These are phyloP conservation scores for Starmerella bacillaris DNA, from an alignment of 805 yeast genomes.

Conservation along the genomic window DNA sequence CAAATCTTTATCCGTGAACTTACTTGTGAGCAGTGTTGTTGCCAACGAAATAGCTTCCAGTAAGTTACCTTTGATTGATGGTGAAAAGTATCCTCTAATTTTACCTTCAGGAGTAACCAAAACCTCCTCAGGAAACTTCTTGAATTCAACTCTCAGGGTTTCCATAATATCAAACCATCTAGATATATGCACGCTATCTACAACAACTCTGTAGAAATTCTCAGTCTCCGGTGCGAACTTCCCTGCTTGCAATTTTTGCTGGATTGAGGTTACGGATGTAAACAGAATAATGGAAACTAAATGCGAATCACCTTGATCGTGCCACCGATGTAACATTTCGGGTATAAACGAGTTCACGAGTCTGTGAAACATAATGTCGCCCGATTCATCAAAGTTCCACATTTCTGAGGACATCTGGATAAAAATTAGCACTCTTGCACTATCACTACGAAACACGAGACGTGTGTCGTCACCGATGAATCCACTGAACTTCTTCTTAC, in stretches of 20 bases:
- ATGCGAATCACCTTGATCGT: slow-evolving; percentile 73
- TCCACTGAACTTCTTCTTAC: slow-evolving; percentile 54
- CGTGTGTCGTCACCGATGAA: slow-evolving; percentile 57
- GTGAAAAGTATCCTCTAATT: slow-evolving; percentile 50
- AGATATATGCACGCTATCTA: slow-evolving; percentile 75
- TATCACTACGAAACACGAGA: slow-evolving; percentile 75
- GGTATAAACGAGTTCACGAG: slow-evolving; percentile 87
- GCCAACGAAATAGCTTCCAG: slow-evolving; percentile 78
- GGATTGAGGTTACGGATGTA: slow-evolving; percentile 25
- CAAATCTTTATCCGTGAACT: slow-evolving; percentile 68
- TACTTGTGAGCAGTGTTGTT: slow-evolving; percentile 53
- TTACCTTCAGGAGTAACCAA: slow-evolving; percentile 23
- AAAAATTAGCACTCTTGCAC: slow-evolving; percentile 65
- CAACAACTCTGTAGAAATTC: slow-evolving; percentile 84
- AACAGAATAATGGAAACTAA: slow-evolving; percentile 75
- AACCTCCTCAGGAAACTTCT: slow-evolving; percentile 60
- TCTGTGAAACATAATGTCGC: slow-evolving; percentile 84
- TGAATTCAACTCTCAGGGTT: slow-evolving; percentile 64
- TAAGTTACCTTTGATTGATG: slow-evolving; percentile 77
- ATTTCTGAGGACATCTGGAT: slow-evolving; percentile 84
- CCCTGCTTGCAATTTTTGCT: slow-evolving; percentile 4
- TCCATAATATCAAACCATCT: slow-evolving; percentile 91
- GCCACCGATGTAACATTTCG: slow-evolving; percentile 72
- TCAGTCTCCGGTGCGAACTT: slow-evolving; percentile 57
- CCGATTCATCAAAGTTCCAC: slow-evolving; percentile 97